phyloP scores from a whole-genome alignment of 2,329 filamentous ascomycete genomes.

The Salinomyces thailandicus region DNA sequence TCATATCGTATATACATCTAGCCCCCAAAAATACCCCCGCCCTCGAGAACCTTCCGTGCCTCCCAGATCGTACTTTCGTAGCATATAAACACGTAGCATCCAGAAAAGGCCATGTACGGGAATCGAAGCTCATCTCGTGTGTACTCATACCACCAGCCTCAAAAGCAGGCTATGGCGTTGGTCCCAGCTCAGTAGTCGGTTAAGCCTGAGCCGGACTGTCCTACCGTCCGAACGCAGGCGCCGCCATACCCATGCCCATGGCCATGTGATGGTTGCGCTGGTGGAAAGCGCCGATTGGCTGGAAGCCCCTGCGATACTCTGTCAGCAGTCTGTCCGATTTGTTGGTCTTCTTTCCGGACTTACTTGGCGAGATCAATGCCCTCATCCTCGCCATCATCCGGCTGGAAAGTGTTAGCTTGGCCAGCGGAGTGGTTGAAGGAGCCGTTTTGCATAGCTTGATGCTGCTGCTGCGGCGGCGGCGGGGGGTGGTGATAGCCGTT shows the following conservation, averaged over 20 bases:
- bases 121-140: no score
- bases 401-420: slow-evolving; percentile 20
- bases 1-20: no score
- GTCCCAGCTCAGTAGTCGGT: no score
- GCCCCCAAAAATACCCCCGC: no score
- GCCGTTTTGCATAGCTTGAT: slow-evolving; percentile 1
- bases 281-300: slow-evolving; percentile 40
- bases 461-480: background rate
- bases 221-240: slow-evolving; percentile 17
- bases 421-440: background rate
- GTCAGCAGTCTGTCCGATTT: slow-evolving; percentile 9
- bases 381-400: slow-evolving; percentile 35
- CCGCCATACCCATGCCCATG: slow-evolving; percentile 15
- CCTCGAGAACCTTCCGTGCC: no score
- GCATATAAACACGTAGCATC: no score
- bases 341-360: slow-evolving; percentile 13
- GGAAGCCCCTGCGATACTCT: slow-evolving; percentile 33
- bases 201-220: no score
- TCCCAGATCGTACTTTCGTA: no score
- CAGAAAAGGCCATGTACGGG: no score
- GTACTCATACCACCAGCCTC: no score
- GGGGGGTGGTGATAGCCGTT: slow-evolving; percentile 6
- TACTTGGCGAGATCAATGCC: slow-evolving; percentile 42
- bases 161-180: no score
- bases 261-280: slow-evolving; percentile 23